phyloP scores from a whole-genome alignment of 352 stramenopile species.

The Globisporangium abappressorium region DNA sequence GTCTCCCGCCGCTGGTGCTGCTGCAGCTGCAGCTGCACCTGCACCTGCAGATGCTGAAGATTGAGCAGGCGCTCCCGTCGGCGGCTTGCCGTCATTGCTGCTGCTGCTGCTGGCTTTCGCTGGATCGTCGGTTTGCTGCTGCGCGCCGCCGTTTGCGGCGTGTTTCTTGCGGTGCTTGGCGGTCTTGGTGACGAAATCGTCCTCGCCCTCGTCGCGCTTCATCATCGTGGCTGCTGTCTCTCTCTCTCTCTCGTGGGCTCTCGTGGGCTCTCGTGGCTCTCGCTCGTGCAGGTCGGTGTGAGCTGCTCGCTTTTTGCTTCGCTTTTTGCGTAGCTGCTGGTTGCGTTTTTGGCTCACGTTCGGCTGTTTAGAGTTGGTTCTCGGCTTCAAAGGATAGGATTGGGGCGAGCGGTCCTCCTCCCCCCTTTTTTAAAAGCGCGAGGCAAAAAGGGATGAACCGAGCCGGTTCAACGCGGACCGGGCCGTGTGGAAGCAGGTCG shows the following conservation, averaged over 20 bases:
- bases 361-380: too few species aligned
- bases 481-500: too few species aligned
- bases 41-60: too few species aligned
- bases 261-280: background rate
- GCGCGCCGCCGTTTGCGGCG: slow-evolving; percentile 4
- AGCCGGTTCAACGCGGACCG: too few species aligned
- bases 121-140: slow-evolving; percentile 16
- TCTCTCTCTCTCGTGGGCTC: background rate
- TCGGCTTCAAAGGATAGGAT: too few species aligned
- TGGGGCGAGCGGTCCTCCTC: too few species aligned
- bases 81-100: slow-evolving; percentile 10
- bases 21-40: background rate
- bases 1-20: slow-evolving; percentile 6
- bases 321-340: too few species aligned
- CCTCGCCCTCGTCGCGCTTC: slow-evolving; percentile 44
- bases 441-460: too few species aligned
- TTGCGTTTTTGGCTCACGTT: too few species aligned
- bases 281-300: background rate
- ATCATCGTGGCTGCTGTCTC: slow-evolving; percentile 13
- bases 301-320: background rate
- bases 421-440: too few species aligned
- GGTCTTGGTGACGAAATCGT: slow-evolving; percentile 79
- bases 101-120: slow-evolving; percentile 9
- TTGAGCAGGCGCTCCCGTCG: background rate
- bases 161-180: slow-evolving; percentile 72